Conservation (phyloP, 2,329 filamentous ascomycete genomes). For the Clonostachys byssicola region DNA sequence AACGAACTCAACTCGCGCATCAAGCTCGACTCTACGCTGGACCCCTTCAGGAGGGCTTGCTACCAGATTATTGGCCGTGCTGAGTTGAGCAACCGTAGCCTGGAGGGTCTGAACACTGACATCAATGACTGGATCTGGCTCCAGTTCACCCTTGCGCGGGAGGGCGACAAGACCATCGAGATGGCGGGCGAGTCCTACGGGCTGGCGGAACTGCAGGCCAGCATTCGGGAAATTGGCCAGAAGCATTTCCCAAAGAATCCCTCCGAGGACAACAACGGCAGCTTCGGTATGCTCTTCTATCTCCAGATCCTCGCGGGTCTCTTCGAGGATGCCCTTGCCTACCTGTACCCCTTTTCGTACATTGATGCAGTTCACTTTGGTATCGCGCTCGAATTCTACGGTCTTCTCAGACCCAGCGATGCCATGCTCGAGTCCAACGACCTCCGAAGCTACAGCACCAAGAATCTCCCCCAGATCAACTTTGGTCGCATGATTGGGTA, state of each 20-base stretch:
- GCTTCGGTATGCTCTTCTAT: constrained; percentile 89
- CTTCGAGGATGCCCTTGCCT: constrained; percentile 90
- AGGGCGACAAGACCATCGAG: constrained; percentile 59
- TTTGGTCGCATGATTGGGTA: constrained; percentile 91
- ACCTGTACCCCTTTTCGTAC: constrained; percentile 87
- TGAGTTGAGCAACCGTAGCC: constrained; percentile 59
- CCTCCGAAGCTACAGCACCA: constrained; percentile 60
- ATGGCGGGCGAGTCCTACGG: constrained; percentile 64
- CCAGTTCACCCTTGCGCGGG: constrained; percentile 65
- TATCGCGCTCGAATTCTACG: constrained; percentile 84
- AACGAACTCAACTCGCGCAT: constrained; percentile 85
- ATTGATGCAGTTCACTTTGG: constrained; percentile 94
- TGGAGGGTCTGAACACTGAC: constrained; percentile 59
- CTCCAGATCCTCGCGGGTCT: constrained; percentile 86
- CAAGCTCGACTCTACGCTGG: constrained; percentile 80
- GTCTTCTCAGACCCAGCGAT: constrained; percentile 81
- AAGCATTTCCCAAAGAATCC: constrained; percentile 84
- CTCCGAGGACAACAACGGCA: constrained; percentile 70
- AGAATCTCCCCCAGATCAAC: constrained; percentile 77
- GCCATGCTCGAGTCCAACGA: constrained; percentile 72
- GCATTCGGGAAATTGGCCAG: constrained; percentile 83
- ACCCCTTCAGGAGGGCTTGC: constrained; percentile 94
- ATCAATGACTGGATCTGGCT: constrained; percentile 72
- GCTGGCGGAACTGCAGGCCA: constrained; percentile 66
- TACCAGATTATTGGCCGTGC: constrained; percentile 94